These are phyloP conservation scores for Candida arabinofermentans DNA, from an alignment of 805 yeast genomes.

Conservation along the genomic window DNA sequence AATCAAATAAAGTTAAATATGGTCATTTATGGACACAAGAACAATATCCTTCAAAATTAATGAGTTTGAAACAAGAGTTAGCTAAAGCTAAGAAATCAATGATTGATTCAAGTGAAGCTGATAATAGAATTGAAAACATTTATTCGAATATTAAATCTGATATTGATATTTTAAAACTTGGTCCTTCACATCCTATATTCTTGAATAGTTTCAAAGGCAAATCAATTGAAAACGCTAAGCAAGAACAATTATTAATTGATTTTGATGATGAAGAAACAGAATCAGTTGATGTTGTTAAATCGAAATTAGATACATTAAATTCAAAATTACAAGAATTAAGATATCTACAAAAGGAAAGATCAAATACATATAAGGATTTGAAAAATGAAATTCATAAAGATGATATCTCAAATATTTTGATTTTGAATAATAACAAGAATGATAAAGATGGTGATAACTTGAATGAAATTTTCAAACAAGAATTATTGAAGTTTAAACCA, in stretches of 20 bases:
- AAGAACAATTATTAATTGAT: conserved; percentile 53
- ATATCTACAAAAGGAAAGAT: conserved; percentile 60
- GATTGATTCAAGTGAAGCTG: conserved; percentile 58
- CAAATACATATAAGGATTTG: conserved; percentile 55
- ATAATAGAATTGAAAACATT: conserved; percentile 46
- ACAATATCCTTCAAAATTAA: conserved; percentile 16
- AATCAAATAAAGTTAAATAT: conserved; percentile 30
- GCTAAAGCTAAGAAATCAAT: conserved; percentile 55
- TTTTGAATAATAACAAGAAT: conserved; percentile 51
- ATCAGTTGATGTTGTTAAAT: conserved; percentile 28
- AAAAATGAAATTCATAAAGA: conserved; percentile 71
- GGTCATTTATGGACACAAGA: conserved; percentile 34
- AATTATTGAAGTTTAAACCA: conserved; percentile 71
- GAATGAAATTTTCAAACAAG: conserved; percentile 56
- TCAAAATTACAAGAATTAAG: conserved; percentile 57
- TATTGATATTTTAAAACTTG: conserved; percentile 41
- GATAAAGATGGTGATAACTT: no score
- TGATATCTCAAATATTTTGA: conserved; percentile 74
- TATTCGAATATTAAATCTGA: conserved; percentile 41
- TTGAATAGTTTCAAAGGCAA: conserved; percentile 26
- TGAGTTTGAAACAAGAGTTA: conserved; percentile 15
- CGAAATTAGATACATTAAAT: conserved; percentile 47
- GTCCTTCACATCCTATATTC: conserved; percentile 39
- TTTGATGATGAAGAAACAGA: conserved; percentile 59
- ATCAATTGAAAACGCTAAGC: conserved; percentile 6